Percentiles rank a stretch among this genome's conserved stretches.
phyloP scores from a whole-genome alignment of 768 basidiomycete species.

The Leccinum subgranulosum region DNA sequence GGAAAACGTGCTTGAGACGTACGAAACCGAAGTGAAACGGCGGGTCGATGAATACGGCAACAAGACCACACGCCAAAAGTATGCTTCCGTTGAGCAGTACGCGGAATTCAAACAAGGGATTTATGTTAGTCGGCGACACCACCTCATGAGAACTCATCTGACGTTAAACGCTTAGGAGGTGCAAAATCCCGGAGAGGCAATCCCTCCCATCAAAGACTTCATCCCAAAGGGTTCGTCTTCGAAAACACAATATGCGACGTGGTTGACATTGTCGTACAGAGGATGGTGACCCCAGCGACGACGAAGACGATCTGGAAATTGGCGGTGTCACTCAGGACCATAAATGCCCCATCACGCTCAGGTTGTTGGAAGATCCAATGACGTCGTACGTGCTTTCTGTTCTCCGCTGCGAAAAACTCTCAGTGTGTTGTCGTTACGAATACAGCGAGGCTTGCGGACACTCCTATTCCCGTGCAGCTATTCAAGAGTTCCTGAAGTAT shows the following conservation, averaged over 20 bases:
- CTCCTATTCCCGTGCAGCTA: conserved; percentile 74
- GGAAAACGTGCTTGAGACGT: conserved; percentile 51
- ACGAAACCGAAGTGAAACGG: conserved; percentile 44
- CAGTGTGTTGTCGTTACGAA: not conserved
- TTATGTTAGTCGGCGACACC: conserved; percentile 47
- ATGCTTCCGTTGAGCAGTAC: conserved; percentile 61
- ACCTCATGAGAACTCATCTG: conserved; percentile 1
- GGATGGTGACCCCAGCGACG: conserved; percentile 75
- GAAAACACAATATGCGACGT: too few species aligned
- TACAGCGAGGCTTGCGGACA: conserved; percentile 69
- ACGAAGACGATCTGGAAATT: conserved; percentile 85
- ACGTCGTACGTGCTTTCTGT: conserved; percentile 63
- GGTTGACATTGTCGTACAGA: conserved; percentile 42
- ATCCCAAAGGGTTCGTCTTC: conserved; percentile 59
- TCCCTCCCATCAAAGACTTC: conserved; percentile 76
- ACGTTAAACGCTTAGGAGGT: conserved; percentile 49
- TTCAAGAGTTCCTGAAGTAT: conserved; percentile 57
- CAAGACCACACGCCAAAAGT: conserved; percentile 78
- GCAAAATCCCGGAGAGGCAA: conserved; percentile 57
- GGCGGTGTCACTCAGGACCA: conserved; percentile 83
- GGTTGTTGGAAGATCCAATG: conserved; percentile 63
- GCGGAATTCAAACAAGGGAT: conserved; percentile 59
- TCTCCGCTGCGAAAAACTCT: not conserved
- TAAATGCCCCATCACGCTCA: conserved; percentile 79
- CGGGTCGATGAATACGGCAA: conserved; percentile 45